phyloP scores from a whole-genome alignment of 805 yeast genomes.

The Candida argentea region DNA sequence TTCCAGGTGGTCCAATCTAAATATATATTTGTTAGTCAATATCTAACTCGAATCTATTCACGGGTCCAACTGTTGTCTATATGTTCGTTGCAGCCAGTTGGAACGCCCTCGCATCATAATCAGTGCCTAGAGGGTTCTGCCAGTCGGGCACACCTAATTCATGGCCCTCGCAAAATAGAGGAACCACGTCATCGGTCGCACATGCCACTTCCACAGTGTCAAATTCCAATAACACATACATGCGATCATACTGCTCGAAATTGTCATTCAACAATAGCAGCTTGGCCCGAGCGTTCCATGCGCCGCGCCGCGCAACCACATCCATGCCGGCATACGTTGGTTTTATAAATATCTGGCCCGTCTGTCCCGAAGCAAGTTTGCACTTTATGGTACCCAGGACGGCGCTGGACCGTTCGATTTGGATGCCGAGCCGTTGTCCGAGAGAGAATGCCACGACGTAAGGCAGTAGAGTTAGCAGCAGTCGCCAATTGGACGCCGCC shows the following conservation, averaged over 20 bases:
- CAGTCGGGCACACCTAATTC: constrained; percentile 12
- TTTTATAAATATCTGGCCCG: constrained; percentile 12
- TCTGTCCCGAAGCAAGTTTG: constrained; percentile 7
- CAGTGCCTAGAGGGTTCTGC: constrained; percentile 11
- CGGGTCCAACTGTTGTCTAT: too few species aligned
- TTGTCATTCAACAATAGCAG: constrained; percentile 6
- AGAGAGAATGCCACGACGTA: neutral
- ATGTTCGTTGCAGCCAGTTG: neutral
- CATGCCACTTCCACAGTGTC: constrained; percentile 8
- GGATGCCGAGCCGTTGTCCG: constrained; percentile 1
- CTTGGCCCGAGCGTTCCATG: constrained; percentile 6
- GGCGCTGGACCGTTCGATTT: constrained; percentile 1
- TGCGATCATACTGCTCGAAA: constrained; percentile 5
- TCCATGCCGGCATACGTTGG: constrained; percentile 8
- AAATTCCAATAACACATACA: constrained; percentile 6
- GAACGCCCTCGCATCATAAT: constrained; percentile 4
- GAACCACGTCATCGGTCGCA: constrained; percentile 14
- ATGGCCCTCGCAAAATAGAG: constrained; percentile 10
- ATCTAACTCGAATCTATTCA: too few species aligned
- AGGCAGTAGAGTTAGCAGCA: neutral
- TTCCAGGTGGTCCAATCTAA: too few species aligned
- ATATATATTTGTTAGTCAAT: too few species aligned
- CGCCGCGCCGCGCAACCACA: constrained; percentile 6
- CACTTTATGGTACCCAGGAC: constrained; percentile 9
- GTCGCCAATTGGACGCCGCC: neutral